Conservation (phyloP, 306 rosid species). For the Ammopiptanthus mongolicus region DNA sequence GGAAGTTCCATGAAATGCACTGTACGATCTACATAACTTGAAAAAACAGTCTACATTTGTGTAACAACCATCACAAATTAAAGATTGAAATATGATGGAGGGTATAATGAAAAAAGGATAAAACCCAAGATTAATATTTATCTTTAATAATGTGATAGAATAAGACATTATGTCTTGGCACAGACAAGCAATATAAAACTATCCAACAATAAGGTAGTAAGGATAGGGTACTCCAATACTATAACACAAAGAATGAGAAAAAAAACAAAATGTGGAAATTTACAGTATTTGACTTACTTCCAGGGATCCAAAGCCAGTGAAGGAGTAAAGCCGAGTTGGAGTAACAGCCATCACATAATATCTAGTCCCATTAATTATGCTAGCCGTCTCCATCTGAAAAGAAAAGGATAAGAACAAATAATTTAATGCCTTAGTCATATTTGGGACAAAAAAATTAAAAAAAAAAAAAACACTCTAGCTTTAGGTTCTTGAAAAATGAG, state of each 20-base stretch:
- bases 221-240: neutral
- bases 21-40: constrained; percentile 72
- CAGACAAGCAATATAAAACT: neutral
- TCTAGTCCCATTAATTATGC: constrained; percentile 69
- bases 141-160: constrained; percentile 16
- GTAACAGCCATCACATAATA: constrained; percentile 96
- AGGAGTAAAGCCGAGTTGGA: constrained; percentile 87
- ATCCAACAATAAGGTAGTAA: neutral
- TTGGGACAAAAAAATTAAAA: neutral
- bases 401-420: constrained; percentile 23
- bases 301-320: constrained; percentile 74
- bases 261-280: neutral
- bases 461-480: neutral
- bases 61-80: constrained; percentile 20
- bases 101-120: neutral
- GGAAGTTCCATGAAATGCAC: constrained; percentile 99
- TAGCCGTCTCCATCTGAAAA: constrained; percentile 89
- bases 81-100: constrained; percentile 12
- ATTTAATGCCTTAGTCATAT: constrained; percentile 8
- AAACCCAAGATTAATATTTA: constrained; percentile 7
- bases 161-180: neutral
- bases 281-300: constrained; percentile 59
- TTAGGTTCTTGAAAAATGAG: constrained; percentile 3
- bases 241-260: neutral
- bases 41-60: constrained; percentile 65